These are phyloP conservation scores for Paracamarosporium sp. DNA, from an alignment of 2,329 filamentous ascomycete genomes.

Conservation along the genomic window DNA sequence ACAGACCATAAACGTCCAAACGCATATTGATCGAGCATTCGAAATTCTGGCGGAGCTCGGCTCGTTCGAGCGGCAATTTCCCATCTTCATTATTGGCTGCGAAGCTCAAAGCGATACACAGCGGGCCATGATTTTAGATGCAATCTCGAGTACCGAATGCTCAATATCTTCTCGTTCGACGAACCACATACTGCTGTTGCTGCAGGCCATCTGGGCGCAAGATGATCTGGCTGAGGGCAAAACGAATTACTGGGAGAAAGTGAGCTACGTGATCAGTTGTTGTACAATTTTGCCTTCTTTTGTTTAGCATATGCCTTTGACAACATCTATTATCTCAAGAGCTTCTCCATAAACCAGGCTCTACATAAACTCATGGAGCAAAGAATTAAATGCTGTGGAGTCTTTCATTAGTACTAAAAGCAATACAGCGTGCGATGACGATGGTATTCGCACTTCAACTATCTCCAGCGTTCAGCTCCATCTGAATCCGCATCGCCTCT, in stretches of 20 bases:
- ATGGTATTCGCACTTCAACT: conserved; percentile 2
- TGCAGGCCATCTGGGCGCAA: conserved; percentile 23
- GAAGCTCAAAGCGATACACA: conserved; percentile 35
- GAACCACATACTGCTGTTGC: conserved; percentile 15
- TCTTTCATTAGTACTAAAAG: too few species aligned
- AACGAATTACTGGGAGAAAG: conserved; percentile 16
- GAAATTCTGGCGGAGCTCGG: conserved; percentile 19
- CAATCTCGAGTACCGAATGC: conserved; percentile 16
- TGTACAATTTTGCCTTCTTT: conserved; percentile 19
- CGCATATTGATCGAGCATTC: conserved; percentile 13
- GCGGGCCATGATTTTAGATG: conserved; percentile 21
- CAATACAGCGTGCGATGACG: not conserved
- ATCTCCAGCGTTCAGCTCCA: conserved; percentile 47
- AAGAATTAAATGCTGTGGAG: too few species aligned
- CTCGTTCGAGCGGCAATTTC: conserved; percentile 32
- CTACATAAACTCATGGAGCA: too few species aligned
- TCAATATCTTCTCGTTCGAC: conserved; percentile 11
- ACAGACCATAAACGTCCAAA: conserved; percentile 8
- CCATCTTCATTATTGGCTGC: conserved; percentile 35
- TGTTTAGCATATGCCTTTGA: conserved; percentile 5
- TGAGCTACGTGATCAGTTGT: conserved; percentile 17
- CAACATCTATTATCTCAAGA: too few species aligned
- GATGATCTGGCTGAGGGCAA: conserved; percentile 20
- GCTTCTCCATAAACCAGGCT: too few species aligned
- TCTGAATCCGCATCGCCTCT: conserved; percentile 43